Evolutionary conservation across 2,329 filamentous ascomycete genomes (phyloP), one percentile per base, ranked within the genome.

Genomic region (Fusarium marasasianum): DNA sequence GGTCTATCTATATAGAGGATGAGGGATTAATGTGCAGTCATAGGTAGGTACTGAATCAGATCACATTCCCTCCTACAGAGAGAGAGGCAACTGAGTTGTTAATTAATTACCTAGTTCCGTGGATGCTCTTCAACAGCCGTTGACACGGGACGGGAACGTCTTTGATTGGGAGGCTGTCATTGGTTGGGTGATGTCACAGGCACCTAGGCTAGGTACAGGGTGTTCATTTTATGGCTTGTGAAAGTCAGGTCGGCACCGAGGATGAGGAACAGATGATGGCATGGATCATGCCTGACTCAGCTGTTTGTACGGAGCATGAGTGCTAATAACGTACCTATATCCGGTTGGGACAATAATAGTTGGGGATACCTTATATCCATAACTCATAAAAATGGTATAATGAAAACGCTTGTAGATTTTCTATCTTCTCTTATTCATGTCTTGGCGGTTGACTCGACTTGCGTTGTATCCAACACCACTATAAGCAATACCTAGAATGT

Each of bases 201-300:
- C 29, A 31, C 45, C 26, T 48, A 31, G 24, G 44, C 44, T 47
- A 47, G 66, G 33, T 35, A 69, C 65, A 57, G 62, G 62, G 63
- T 56, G 63, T 40, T 56, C 20, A 35, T 59, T 51, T 60, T 40
- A 76, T 74, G 72, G 76, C 76, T 78, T 78, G 76, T 78, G 76
- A 78, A 73, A 78, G 67, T 72, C 33, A 35, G 33, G 33, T 35
- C 55, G 63, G 54, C 66, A 44, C 67, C 67, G 67, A 70, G 67
- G 67, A 70, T 69, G 44, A 61, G 62, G 44, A 13, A 40, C 33
- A 24, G 12, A 26, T 31, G 43, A 37, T 35, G 48, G 24, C 29
- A 66, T 66, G 29, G 54, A 45, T 56, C 37, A 13, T 31, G 24
- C 33, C 24, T 54, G 37, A 55, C 51, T 55, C 51, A n/a, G 51